Base-by-base conservation (phyloP, 805 yeast genomes). In the Grigorovia yakushimaensis region DNA sequence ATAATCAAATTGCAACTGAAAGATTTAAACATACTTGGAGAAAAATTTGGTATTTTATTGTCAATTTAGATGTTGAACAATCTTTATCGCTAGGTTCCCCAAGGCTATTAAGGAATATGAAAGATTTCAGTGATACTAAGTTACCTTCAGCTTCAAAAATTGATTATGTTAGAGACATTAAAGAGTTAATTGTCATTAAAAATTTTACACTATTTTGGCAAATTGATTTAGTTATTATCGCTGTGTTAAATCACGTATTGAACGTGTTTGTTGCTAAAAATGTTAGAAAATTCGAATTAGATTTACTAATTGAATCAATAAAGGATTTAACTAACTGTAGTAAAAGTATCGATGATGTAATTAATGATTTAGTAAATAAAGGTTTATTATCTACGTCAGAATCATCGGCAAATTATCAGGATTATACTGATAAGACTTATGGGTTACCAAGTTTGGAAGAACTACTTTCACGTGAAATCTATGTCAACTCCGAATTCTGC, bases 31-130 rank as follows among this genome's bases (percentile, higher is more conserved):
- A 78, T 51, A 60, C 79, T 7, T 70, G 81, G 73, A 66, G 85
- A 51, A 80, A 80, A 53, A 67, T 78, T 1, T 80, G 85, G 85
- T 71, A 63, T 59, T 72, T 70, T 19, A 58, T 78, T 27, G 60
- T 65, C 4, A 62, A 70, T 5, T 56, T 70, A 23, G 78, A 73
- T 57, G 67, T 66, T 5, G 63, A 67, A 41, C 76, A 72, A 51
- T 65, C 71, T 23, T 61, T 73, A 44, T 64, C 70, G 5, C 48
- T 68, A 20, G 79, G 73, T 2, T 62, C 70, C 22, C 70, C 71
- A 17, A 61, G 73, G 48, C 51, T 67, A 17, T 50, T 70, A 30
- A 66, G 69, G 43, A 67, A 66, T 37, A 54, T 69, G 39, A 59
- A 61, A 11, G 69, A 66, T 46, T 70, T 69, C 45, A 64, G 69